Base-by-base conservation (phyloP, 176 grass and related monocot species). In the Rhynchospora breviuscula region DNA sequence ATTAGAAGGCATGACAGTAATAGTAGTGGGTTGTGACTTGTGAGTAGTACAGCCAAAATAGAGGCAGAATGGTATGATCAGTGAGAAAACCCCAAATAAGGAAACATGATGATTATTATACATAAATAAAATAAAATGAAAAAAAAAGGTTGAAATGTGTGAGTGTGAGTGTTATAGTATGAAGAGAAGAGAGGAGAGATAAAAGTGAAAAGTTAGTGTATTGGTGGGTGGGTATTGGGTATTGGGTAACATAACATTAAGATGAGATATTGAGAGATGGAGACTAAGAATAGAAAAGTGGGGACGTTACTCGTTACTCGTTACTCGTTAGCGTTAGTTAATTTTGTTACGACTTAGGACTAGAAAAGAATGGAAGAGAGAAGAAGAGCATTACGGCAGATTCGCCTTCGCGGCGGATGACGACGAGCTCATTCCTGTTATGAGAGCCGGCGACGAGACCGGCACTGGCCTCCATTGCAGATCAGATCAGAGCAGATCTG, bases 361-460 rank as follows among this genome's bases (percentile, higher is more conserved):
- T n/a, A n/a, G n/a, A n/a, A n/a, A n/a, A n/a, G n/a, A n/a, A n/a
- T n/a, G n/a, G n/a, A n/a, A n/a, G n/a, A n/a, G n/a, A n/a, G n/a
- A n/a, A n/a, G n/a, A n/a, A n/a, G n/a, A n/a, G n/a, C 84, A 59
- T 94, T 40, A 97, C 94, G 80, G 85, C 94, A 3, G 92, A 93
- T 87, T 97, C 94, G 26, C 92, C 92, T 18, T 97, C 94, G 29
- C 92, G 90, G 83, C 94, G 94, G 88, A 97, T 95, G 84, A 95
- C 96, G 57, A 95, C 96, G 62, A 98, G 93, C 92, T 95, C 93
- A 85, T 98, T 95, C 21, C 92, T 85, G 89, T 95, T 98, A 83
- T 95, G 93, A 17, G 93, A 98, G 65, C 93, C 96, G 8, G 93
- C 92, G 10, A 98, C 93, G 22, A 98, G 88, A 8, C 92, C 96